Evolutionary conservation across 1,284 basidiomycete species (phyloP).

Genomic region (Porodaedalea pini): DNA sequence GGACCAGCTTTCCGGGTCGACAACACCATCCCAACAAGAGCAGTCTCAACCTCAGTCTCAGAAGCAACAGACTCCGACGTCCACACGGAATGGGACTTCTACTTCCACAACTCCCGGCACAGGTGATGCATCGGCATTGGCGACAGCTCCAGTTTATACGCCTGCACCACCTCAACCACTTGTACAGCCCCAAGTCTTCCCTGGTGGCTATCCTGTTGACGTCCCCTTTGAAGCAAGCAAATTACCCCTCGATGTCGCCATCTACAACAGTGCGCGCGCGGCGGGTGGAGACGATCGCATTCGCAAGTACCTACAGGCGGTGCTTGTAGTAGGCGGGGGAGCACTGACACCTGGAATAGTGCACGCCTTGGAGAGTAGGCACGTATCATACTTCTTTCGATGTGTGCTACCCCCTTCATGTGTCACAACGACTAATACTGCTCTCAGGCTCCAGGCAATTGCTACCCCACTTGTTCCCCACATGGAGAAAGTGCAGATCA

Average conservation of each 20-base stretch:
- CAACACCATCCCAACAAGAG: background rate
- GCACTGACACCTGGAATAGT: slow-evolving; percentile 72
- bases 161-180: background rate
- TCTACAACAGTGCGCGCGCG: slow-evolving; percentile 86
- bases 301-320: slow-evolving; percentile 83
- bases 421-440: background rate
- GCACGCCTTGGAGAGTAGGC: slow-evolving; percentile 79
- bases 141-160: background rate
- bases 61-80: slow-evolving; percentile 21
- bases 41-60: background rate
- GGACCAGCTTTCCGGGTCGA: background rate
- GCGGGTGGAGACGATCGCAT: slow-evolving; percentile 87
- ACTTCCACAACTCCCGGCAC: background rate
- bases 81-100: slow-evolving; percentile 15
- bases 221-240: slow-evolving; percentile 84
- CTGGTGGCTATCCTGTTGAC: slow-evolving; percentile 53
- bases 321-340: slow-evolving; percentile 86
- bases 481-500: slow-evolving; percentile 83
- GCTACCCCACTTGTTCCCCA: slow-evolving; percentile 76
- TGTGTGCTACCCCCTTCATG: background rate
- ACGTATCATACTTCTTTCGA: slow-evolving; percentile 25
- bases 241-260: slow-evolving; percentile 90
- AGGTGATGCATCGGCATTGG: background rate
- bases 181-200: slow-evolving; percentile 22
- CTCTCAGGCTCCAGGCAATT: slow-evolving; percentile 71